Evolutionary conservation across 139 green algal species (phyloP).

Genomic region (Tetraselmis chui): DNA sequence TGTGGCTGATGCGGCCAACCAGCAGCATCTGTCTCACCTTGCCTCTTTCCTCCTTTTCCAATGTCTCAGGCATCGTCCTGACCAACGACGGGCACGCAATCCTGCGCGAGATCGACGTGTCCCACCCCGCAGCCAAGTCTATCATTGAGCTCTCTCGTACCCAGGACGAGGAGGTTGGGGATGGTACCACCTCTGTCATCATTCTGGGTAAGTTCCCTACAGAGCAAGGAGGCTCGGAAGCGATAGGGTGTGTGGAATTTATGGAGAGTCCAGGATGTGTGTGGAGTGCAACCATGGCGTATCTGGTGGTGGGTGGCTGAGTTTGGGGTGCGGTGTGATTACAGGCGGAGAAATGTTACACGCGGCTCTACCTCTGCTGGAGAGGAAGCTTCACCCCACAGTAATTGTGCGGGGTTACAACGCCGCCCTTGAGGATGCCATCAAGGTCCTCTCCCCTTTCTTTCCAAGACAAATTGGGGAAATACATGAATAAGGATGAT

Average conservation of each 20-base stretch:
- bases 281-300: too few relatives aligned
- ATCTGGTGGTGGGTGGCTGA: too few relatives aligned
- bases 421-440: conserved; percentile 76
- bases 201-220: conserved; percentile 71
- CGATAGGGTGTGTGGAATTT: too few relatives aligned
- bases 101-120: conserved; percentile 94
- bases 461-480: too few relatives aligned
- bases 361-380: conserved; percentile 86
- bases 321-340: too few relatives aligned
- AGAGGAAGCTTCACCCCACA: conserved; percentile 92
- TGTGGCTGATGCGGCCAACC: too few relatives aligned
- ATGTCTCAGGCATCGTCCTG: conserved; percentile 93
- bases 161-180: conserved; percentile 97
- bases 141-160: conserved; percentile 98
- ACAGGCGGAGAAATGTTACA: conserved; percentile 91
- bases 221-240: too few relatives aligned
- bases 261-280: too few relatives aligned
- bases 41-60: too few relatives aligned
- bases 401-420: conserved; percentile 88
- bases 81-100: conserved; percentile 99
- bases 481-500: too few relatives aligned
- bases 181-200: conserved; percentile 99
- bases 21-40: too few relatives aligned
- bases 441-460: too few relatives aligned
- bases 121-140: conserved; percentile 94